Conservation (phyloP, 345 rosid species). For the Melaleuca alternifolia region DNA sequence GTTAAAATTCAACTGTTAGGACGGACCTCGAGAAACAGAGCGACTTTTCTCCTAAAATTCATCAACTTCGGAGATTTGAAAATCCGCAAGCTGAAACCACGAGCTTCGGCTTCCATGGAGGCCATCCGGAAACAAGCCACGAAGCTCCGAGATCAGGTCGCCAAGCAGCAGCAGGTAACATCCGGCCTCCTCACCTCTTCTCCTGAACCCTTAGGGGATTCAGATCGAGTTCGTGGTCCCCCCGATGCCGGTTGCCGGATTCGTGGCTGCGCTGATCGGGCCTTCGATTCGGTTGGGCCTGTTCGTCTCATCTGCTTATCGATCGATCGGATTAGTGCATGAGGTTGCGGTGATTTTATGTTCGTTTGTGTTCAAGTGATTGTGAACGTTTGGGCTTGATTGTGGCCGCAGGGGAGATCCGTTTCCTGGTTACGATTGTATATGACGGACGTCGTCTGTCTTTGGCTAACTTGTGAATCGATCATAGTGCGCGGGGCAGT, state of each 20-base stretch:
- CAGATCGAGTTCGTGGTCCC: background rate
- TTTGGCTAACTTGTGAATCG: background rate
- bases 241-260: background rate
- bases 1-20: background rate
- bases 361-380: background rate
- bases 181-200: background rate
- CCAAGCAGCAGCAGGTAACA: slow-evolving; percentile 88
- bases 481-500: background rate
- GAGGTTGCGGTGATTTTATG: background rate
- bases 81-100: background rate
- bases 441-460: background rate
- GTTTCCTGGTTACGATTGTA: background rate
- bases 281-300: background rate
- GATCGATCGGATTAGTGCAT: background rate
- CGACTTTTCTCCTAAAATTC: background rate
- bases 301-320: background rate
- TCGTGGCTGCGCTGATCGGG: background rate
- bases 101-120: slow-evolving; percentile 41
- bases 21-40: background rate
- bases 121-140: slow-evolving; percentile 94
- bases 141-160: slow-evolving; percentile 90
- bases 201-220: background rate
- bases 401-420: background rate
- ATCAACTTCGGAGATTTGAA: background rate
- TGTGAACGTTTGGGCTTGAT: background rate